Evolutionary conservation across 345 rosid genomes (phyloP), one percentile per base, ranked within the genome.

Genomic region (Populus davidiana): DNA sequence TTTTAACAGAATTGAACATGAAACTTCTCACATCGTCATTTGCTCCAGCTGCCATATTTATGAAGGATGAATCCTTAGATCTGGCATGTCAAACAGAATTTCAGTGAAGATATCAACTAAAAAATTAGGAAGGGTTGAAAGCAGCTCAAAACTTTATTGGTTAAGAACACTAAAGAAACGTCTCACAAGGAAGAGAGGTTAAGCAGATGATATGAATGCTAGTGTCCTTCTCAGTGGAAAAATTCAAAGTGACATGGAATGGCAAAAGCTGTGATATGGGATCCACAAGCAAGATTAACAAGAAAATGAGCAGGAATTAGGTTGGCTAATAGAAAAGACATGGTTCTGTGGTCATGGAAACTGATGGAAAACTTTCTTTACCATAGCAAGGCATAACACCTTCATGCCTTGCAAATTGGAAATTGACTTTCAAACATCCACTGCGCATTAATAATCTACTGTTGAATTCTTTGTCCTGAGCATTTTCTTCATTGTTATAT

Each of bases 41-140:
- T 80, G 99, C 97, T 79, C 96, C 98, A 27, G 97, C 98, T 70
- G 99, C 83, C 90, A 95, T 92, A 79, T 95, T 86, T 80, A 95
- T 81, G 84, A 95, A 56, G 27, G 27, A 92, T 65, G 96, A 80
- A 35, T 91, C 97, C 81, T 91, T 93, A 67, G 92, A 88, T 90
- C 99, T 95, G 91, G 27, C 62, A 56, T 56, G 21, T 56, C 62
- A 56, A 52, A 56, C 23, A 23, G 62, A 56, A n/a, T 56, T n/a
- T n/a, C 62, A 9, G 27, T 1, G 10, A 56, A 56, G 21, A n/a
- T 56, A n/a, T 56, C 62, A 73, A 76, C 69, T 43, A 67, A 35
- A 56, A 3, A 21, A 17, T 14, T 43, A 21, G 31, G 14, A 49
- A 47, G 35, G 21, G 27, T 71, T 65, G 23, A 56, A 56, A 56